Evolutionary conservation across 1,284 basidiomycete genomes (phyloP), one percentile per base, ranked within the genome.

Genomic region (Apiotrichum brassicae): DNA sequence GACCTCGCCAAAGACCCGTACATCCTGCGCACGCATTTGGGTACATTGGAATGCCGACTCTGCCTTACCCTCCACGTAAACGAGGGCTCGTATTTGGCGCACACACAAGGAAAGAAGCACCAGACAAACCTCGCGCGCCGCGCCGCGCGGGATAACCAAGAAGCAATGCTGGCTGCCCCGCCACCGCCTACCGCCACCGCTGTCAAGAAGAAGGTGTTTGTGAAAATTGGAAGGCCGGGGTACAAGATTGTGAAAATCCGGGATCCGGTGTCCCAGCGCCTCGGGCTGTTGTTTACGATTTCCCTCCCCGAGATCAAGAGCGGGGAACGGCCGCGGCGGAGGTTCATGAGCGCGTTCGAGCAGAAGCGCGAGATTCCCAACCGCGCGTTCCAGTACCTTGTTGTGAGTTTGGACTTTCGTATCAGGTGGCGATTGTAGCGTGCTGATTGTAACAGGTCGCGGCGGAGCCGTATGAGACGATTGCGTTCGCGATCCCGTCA

Each of bases 21-120:
- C 73, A 97, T 98, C 65, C 83, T 99, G 41, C 88, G 69, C 71
- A 99, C 97, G 74, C 95, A 98, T 72, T 81, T 98, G 50, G 80
- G 95, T 37, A 95, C 92, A 9, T 82, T 98, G 47, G 95, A 98
- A 81, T 99, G 95, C 76, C 87, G 94, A 62, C 82, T 99, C 33
- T 98, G 95, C 72, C 77, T 99, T 33, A 99, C 95, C 0, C 81
- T 98, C 6, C 95, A 99, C 76, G 97, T 95, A 22, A 98, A 98
- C 70, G 95, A 99, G 76, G 95, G 95, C 23, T 97, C 92, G 19
- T 99, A 99, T 72, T 85, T 99, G 41, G 94, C 95, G 0, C 95
- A 99, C 64, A 99, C 95, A 0, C 95, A 98, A 76, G 95, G 95
- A 25, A 98, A 98, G 77, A 99, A 98, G 72, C 95, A 98, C 68